Base-by-base conservation (phyloP, 140 eudicot species). In the Senecio squalidus region DNA sequence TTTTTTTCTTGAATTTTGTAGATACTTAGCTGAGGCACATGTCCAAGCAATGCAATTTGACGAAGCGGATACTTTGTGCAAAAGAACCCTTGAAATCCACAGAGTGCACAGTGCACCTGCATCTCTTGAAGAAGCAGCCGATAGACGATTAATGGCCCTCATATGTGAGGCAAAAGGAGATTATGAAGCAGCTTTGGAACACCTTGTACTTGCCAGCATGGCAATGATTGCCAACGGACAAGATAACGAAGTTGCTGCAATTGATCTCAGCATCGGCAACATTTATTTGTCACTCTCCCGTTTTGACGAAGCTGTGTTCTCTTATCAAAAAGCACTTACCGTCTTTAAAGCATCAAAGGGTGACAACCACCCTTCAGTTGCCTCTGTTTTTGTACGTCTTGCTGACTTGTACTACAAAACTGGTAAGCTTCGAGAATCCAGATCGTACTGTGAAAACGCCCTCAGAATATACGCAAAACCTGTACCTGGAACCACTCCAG, bases 191-290 rank as follows among this genome's bases (percentile, higher is more conserved):
- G 98, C 98, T 40, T 72, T 92, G 4, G 98, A 92, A 65, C 98
- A 92, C 78, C 98, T 92, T 60, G 98, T 92, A 27, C 96, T 92
- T n/a, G 92, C 98, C 71, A 86, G 95, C 83, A 92, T 92, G 98
- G 96, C 96, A 14, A 92, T 92, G 98, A 92, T 92, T 28, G 98
- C 98, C 71, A 86, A 92, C 30, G 96, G 94, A 24, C 98, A 92
- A 73, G 98, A 92, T 52, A 84, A 74, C 26, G 98, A 92, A 78
- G 98, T 92, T 70, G 98, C 98, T 26, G 71, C 98, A 34, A 84
- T 92, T 24, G 98, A 92, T 79, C 92, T 92, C 66, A 75, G 96
- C 92, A 92, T 92, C 1, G 98, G 98, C 62, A 92, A 92, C 76
- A 79, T 87, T 60, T 92, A 92, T 73, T 64, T 83, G 36, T 75